These are phyloP conservation scores for Trichoderma sp. DNA, from an alignment of 2,329 filamentous ascomycete species.

Conservation along the genomic window DNA sequence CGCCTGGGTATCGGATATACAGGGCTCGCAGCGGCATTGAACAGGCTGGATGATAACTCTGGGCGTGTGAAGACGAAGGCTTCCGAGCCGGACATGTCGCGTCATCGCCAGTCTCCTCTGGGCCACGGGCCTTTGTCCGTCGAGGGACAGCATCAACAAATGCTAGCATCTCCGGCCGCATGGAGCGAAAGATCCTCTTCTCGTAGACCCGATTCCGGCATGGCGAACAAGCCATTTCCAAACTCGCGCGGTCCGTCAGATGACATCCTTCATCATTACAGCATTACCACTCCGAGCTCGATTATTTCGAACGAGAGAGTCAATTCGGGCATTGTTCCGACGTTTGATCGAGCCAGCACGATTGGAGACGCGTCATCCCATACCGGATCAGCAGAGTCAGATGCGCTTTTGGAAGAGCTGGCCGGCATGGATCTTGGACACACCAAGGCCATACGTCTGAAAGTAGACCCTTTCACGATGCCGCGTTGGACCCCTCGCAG, in stretches of 20 bases:
- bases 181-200: constrained; percentile 22
- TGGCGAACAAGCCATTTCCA: constrained; percentile 13
- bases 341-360: constrained; percentile 19
- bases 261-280: constrained; percentile 15
- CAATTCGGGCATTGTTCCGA: background rate
- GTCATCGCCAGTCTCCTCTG: constrained; percentile 8
- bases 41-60: constrained; percentile 42
- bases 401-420: constrained; percentile 16
- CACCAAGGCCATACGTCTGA: constrained; percentile 40
- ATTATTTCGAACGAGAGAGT: background rate
- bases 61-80: constrained; percentile 12
- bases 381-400: constrained; percentile 12
- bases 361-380: constrained; percentile 19
- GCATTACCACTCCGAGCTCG: constrained; percentile 13
- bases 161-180: background rate
- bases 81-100: constrained; percentile 13
- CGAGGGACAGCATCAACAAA: constrained; percentile 10
- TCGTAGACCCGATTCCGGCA: constrained; percentile 17
- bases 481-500: constrained; percentile 53
- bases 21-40: constrained; percentile 66
- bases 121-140: background rate
- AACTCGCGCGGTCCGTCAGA: constrained; percentile 3
- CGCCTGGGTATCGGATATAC: constrained; percentile 69
- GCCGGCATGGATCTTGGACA: constrained; percentile 15
- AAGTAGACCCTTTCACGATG: constrained; percentile 55